phyloP scores from a whole-genome alignment of 176 grass and related monocot genomes.

The Bolboschoenus planiculmis region DNA sequence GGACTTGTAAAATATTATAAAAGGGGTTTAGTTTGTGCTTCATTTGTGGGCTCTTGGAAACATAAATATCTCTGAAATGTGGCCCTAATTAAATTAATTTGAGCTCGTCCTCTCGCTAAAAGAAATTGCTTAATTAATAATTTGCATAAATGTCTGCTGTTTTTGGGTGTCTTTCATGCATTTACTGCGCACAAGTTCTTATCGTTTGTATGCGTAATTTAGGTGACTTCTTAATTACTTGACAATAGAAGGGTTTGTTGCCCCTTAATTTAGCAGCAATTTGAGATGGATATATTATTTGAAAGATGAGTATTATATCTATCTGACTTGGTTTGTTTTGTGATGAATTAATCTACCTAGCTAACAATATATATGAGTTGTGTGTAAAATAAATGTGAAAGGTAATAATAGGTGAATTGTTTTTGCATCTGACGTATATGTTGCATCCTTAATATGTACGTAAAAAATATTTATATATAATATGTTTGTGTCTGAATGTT shows the following conservation, averaged over 20 bases:
- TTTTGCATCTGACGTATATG: too few species aligned
- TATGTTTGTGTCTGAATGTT: too few species aligned
- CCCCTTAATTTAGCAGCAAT: neutral
- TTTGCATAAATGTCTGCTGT: constrained; percentile 13
- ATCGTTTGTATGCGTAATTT: neutral
- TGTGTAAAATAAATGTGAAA: neutral
- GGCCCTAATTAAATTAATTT: neutral
- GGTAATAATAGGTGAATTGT: too few species aligned
- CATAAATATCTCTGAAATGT: neutral
- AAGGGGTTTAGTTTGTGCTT: neutral
- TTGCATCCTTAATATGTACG: too few species aligned
- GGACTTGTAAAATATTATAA: constrained; percentile 16
- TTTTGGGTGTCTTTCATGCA: neutral
- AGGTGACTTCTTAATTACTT: neutral
- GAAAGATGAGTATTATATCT: neutral
- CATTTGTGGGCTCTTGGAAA: neutral
- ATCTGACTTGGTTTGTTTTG: neutral
- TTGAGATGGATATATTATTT: neutral
- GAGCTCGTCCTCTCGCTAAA: neutral
- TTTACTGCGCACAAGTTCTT: neutral
- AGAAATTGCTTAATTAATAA: neutral
- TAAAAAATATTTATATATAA: too few species aligned
- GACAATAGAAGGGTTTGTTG: neutral
- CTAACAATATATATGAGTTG: too few species aligned
- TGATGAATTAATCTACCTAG: neutral